Base-by-base conservation (phyloP, 768 basidiomycete species). In the Sarcodon aspratus region DNA sequence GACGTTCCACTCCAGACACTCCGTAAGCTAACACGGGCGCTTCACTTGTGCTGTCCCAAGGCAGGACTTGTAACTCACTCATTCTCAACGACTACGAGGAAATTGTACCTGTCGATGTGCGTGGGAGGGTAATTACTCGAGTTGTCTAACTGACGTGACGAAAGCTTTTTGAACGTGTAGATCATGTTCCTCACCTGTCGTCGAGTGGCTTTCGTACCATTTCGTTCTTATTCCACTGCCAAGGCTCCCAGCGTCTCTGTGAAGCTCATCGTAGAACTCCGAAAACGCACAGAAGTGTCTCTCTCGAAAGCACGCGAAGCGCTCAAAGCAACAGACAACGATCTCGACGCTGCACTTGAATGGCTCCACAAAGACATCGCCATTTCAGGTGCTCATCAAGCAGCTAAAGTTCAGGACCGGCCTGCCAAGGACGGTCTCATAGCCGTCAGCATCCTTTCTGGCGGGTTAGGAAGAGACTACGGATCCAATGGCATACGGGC, bases 301-400 rank as follows among this genome's bases (percentile, higher is more conserved):
- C 80, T 97, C 54, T 71, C 75, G 42, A 91, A 92, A 68, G 95
- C 94, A 32, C 79, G 85, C 35, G 87, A 94, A 62, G 94, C 95
- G 2, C 83, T 98, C 47, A 61, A 65, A 46, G 79, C 81, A 27
- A 74, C 79, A 32, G 75, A 82, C 59, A 85, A 88, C 68, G 78
- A 91, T 63, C 59, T 96, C 47, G 63, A 79, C 12, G 73, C 63
- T 18, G 92, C 95, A 9, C 66, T 94, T 51, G 67, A 71, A 57
- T 97, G 91, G 88, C 75, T 98, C 34, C 68, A 85, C 56, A 74
- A 80, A 49, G 88, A 95, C 63, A 71, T 86, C 31, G 69, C 70
- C 3, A 67, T 71, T 33, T 78, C 84, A 0, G 89, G 91, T 5
- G 80, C 79, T 13, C 75, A 76, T 54, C 92, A 88, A 59, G 87